Conservation (phyloP, 345 rosid species). For the Lepidium aucheri region DNA sequence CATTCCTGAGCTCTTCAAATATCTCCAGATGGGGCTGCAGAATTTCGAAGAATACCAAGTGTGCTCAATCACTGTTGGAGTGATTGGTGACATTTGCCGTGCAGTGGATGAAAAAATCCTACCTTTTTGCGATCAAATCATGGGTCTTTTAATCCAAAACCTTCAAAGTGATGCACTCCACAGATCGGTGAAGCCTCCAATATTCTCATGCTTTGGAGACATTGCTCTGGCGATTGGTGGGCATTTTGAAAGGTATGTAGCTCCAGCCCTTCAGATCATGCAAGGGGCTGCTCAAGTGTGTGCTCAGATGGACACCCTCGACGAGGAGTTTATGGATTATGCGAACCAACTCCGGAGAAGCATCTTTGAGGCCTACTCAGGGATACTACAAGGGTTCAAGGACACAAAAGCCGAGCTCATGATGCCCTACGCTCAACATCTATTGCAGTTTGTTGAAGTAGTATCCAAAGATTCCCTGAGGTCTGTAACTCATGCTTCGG, state of each 20-base stretch:
- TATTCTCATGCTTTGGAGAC: constrained; percentile 89
- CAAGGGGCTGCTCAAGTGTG: constrained; percentile 79
- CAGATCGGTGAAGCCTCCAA: constrained; percentile 93
- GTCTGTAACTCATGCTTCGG: constrained; percentile 14
- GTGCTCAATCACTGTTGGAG: constrained; percentile 85
- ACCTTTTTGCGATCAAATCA: constrained; percentile 85
- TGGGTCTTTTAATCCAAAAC: constrained; percentile 61
- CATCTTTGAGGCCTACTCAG: constrained; percentile 91
- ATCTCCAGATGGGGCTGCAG: constrained; percentile 84
- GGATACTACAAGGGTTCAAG: constrained; percentile 92
- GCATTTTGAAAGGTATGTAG: constrained; percentile 66
- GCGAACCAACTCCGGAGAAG: constrained; percentile 77
- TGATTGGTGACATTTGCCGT: constrained; percentile 83
- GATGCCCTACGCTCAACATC: constrained; percentile 78
- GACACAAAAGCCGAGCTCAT: constrained; percentile 65
- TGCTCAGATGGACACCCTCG: constrained; percentile 54
- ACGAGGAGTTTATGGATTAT: constrained; percentile 80
- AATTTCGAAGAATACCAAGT: constrained; percentile 92
- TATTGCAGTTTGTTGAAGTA: constrained; percentile 69
- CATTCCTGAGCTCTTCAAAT: constrained; percentile 69
- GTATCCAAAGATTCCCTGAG: constrained; percentile 65
- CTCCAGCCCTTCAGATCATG: constrained; percentile 59
- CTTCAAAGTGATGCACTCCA: constrained; percentile 71
- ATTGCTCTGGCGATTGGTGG: constrained; percentile 82
- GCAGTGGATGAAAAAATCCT: constrained; percentile 68